Base-by-base conservation (phyloP, 2,329 filamentous ascomycete genomes). In the Aspergillus sp. region DNA sequence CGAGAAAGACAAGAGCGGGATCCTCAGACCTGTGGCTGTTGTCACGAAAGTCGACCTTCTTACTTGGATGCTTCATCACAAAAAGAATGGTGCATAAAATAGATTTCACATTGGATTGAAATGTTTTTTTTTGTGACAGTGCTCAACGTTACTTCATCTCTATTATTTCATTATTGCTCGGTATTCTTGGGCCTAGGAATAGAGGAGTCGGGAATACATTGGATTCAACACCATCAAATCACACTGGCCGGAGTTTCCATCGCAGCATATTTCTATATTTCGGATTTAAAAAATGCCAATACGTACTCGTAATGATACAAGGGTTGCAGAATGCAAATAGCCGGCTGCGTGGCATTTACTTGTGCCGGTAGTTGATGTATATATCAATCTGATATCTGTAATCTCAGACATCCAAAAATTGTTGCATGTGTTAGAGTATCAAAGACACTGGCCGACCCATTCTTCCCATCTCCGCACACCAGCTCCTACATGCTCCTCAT, bases 11-110 rank as follows among this genome's bases (percentile, higher is more conserved):
- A 77, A 80, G 54, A 76, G 81, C 58, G 84, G 78, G 12, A 83
- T 83, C 45, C 72, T 86, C 64, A 96, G 91, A 80, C 92, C 96
- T 1, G 81, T 95, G 49, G 95, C 91, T 7, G 86, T 99, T 8
- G 93, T 96, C 7, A 98, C 95, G 32, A 99, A 99, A 83, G 95
- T 99, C 5, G 95, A 99, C 77, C 76, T 99, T 67, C 77, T 99
- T 68, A 92, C 88, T 42, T 99, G 91, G 88, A 86, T 99, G 84
- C 86, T 98, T 38, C 91, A 88, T 76, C 81, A 83, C 64, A 79
- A 77, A 48, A 72, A 71, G 59, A 62, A 61, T 38, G 59, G 56
- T 52, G 59, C 60, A 52, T 58, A n/a, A 41, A 61, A 41, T 53
- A 53, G 42, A 32, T 36, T 36, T n/a, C 13, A 11, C 13, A 11